phyloP scores from a whole-genome alignment of 2,329 filamentous ascomycete species.

The Ceratocystiopsis sp. region DNA sequence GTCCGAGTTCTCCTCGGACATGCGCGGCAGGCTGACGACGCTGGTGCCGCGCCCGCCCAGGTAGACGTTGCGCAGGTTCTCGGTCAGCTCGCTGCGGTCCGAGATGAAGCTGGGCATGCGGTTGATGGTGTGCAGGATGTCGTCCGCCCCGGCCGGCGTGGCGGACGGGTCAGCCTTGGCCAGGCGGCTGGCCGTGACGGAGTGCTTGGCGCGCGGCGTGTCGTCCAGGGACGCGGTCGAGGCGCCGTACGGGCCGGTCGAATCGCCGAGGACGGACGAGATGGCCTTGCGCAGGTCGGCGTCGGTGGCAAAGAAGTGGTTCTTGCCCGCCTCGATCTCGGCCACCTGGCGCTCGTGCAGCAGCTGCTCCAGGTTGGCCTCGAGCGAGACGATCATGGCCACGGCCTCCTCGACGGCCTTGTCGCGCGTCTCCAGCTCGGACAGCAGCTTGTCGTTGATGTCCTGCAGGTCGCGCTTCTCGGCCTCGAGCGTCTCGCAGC shows the following conservation, averaged over 20 bases:
- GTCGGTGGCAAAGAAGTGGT: constrained; percentile 16
- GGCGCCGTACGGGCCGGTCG: background rate
- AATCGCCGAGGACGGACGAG: constrained; percentile 5
- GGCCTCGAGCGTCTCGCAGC: constrained; percentile 30
- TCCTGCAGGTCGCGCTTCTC: constrained; percentile 42
- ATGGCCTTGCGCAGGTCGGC: constrained; percentile 10
- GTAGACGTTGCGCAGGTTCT: constrained; percentile 44
- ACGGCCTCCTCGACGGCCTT: constrained; percentile 56
- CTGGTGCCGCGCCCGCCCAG: constrained; percentile 29
- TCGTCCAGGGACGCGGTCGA: constrained; percentile 1
- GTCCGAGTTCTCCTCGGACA: constrained; percentile 24
- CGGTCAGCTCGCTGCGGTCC: constrained; percentile 39
- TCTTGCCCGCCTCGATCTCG: constrained; percentile 25
- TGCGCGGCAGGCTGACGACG: constrained; percentile 30
- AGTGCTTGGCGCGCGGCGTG: constrained; percentile 10
- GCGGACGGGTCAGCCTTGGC: too few relatives aligned
- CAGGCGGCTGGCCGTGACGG: too few relatives aligned
- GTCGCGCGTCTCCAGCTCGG: constrained; percentile 50
- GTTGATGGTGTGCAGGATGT: constrained; percentile 22
- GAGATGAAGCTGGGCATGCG: constrained; percentile 51
- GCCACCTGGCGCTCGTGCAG: constrained; percentile 36
- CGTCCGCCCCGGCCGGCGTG: constrained; percentile 11
- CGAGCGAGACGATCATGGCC: constrained; percentile 48
- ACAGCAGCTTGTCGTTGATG: constrained; percentile 38
- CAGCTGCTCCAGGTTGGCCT: constrained; percentile 39